Conservation (phyloP, 2,329 filamentous ascomycete genomes). For the Pleurostoma richardsiae region DNA sequence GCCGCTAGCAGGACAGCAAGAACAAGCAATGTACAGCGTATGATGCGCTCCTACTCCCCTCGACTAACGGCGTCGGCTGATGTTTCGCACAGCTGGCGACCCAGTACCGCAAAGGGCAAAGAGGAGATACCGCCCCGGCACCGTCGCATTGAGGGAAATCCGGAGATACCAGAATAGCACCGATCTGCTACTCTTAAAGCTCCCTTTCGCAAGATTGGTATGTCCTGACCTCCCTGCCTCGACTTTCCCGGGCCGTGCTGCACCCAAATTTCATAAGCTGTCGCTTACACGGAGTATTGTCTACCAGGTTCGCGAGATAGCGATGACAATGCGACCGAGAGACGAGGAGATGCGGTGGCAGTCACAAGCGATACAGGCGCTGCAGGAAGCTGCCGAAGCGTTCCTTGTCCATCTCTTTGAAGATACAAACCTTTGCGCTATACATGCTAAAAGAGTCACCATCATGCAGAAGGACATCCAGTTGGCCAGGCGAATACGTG, state of each 20-base stretch:
- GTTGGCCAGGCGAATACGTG: conserved; percentile 75
- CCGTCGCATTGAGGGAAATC: conserved; percentile 86
- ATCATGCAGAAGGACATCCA: conserved; percentile 99
- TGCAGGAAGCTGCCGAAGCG: conserved; percentile 94
- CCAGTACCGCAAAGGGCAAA: conserved; percentile 59
- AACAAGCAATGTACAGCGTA: conserved; percentile 37
- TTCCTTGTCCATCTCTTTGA: conserved; percentile 97
- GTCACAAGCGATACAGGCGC: conserved; percentile 85
- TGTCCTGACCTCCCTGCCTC: conserved; percentile 11
- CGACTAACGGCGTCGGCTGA: too few relatives aligned
- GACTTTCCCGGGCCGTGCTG: not conserved
- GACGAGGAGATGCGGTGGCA: conserved; percentile 85
- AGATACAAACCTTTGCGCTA: conserved; percentile 91
- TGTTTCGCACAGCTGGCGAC: conserved; percentile 56
- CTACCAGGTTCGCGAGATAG: conserved; percentile 64
- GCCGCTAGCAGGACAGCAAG: conserved; percentile 19
- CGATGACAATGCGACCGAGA: conserved; percentile 55
- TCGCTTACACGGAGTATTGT: not conserved
- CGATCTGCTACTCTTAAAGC: conserved; percentile 76
- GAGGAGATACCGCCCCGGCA: conserved; percentile 71
- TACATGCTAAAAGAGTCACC: conserved; percentile 93
- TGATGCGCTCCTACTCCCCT: conserved; percentile 4
- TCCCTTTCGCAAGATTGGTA: conserved; percentile 75
- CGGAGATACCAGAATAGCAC: conserved; percentile 84
- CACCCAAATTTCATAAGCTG: not conserved